These are phyloP conservation scores for Penicillium sumatraense DNA, from an alignment of 2,329 filamentous ascomycete species.

Conservation along the genomic window DNA sequence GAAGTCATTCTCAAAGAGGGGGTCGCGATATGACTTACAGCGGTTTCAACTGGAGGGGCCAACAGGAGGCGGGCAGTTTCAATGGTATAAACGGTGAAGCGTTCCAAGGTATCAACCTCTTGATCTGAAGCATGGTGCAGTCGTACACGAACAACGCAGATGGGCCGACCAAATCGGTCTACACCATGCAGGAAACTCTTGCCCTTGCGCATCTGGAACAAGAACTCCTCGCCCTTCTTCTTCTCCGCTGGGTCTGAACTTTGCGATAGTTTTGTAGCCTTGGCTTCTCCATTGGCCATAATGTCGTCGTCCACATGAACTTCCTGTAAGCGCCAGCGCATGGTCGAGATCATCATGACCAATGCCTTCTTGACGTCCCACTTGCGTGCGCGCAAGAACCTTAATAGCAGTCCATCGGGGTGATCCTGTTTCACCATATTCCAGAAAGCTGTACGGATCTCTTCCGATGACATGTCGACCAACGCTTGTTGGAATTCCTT, in stretches of 20 bases:
- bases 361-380: constrained; percentile 95
- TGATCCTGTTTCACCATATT: constrained; percentile 94
- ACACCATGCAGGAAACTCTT: constrained; percentile 91
- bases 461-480: constrained; percentile 74
- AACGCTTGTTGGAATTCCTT: constrained; percentile 85
- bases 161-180: constrained; percentile 82
- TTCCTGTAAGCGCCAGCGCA: constrained; percentile 85
- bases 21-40: constrained; percentile 62
- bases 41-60: constrained; percentile 81
- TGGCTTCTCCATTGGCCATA: constrained; percentile 74
- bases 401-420: constrained; percentile 80
- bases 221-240: constrained; percentile 75
- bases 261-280: constrained; percentile 64
- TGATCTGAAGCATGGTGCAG: constrained; percentile 84
- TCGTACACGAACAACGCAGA: constrained; percentile 82
- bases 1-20: constrained; percentile 13
- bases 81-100: constrained; percentile 91
- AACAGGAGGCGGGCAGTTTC: constrained; percentile 90
- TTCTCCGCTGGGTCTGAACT: constrained; percentile 65
- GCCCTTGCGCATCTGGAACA: constrained; percentile 82
- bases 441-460: constrained; percentile 84
- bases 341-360: constrained; percentile 91
- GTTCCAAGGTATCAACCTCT: constrained; percentile 78
- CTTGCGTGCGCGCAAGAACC: constrained; percentile 86
- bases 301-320: constrained; percentile 90